These are phyloP conservation scores for Cystobasidium onofrii DNA, from an alignment of 768 basidiomycete species.

Conservation along the genomic window DNA sequence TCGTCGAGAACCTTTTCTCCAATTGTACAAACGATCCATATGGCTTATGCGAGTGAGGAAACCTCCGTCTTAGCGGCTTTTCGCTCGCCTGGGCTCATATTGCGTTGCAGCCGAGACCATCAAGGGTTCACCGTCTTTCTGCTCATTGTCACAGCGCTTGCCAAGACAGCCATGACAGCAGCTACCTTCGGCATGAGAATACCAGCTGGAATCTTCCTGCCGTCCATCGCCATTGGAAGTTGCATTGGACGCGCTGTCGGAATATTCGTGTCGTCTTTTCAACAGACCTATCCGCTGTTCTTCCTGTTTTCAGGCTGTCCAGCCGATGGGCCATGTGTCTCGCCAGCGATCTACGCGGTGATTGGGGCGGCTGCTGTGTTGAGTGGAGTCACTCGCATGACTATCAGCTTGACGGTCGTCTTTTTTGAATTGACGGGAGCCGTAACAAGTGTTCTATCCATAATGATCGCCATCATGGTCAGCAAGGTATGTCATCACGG, in stretches of 20 bases:
- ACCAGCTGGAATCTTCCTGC: slow-evolving; percentile 93
- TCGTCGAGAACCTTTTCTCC: slow-evolving; percentile 81
- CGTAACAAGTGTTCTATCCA: slow-evolving; percentile 65
- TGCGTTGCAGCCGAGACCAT: slow-evolving; percentile 44
- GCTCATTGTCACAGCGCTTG: slow-evolving; percentile 67
- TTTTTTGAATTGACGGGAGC: slow-evolving; percentile 82
- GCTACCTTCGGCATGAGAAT: slow-evolving; percentile 88
- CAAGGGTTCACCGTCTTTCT: slow-evolving; percentile 58
- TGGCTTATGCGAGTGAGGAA: slow-evolving; percentile 60
- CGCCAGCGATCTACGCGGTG: slow-evolving; percentile 58
- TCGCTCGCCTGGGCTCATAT: background rate
- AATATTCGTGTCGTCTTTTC: slow-evolving; percentile 66
- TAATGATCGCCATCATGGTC: slow-evolving; percentile 47
- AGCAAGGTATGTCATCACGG: slow-evolving; percentile 59
- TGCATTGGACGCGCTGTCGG: slow-evolving; percentile 85
- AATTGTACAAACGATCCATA: slow-evolving; percentile 65
- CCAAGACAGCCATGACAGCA: slow-evolving; percentile 71
- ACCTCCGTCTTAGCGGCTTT: background rate
- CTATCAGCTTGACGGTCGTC: slow-evolving; percentile 72
- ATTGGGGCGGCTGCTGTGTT: slow-evolving; percentile 81
- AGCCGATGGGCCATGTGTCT: slow-evolving; percentile 59
- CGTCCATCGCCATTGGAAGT: slow-evolving; percentile 86
- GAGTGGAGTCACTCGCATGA: slow-evolving; percentile 86
- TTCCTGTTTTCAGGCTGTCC: slow-evolving; percentile 62
- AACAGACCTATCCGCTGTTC: slow-evolving; percentile 57